A percentile compares a stretch with the other conserved stretches of the same genome.
phyloP scores from a whole-genome alignment of 73 alveolate species.

The Halteria grandinella region DNA sequence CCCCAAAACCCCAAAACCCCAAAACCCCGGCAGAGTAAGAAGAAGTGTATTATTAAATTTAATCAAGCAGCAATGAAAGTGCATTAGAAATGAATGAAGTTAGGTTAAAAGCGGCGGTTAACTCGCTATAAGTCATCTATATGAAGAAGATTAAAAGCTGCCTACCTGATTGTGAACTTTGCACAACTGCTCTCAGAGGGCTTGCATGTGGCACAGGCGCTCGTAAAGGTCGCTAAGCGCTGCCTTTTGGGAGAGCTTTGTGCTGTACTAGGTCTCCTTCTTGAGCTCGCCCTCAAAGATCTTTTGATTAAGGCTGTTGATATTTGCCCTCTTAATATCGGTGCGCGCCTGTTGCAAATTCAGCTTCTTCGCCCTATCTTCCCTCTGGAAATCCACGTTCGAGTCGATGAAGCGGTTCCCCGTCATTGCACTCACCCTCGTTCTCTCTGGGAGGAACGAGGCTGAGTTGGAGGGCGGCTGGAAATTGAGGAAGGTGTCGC shows the following conservation, averaged over 20 bases:
- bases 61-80: no score
- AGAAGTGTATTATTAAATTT: no score
- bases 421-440: background rate
- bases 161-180: no score
- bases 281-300: background rate
- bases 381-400: conserved; percentile 28
- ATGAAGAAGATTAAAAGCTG: no score
- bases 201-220: conserved; percentile 27
- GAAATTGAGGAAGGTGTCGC: conserved; percentile 29
- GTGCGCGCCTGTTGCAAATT: conserved; percentile 6
- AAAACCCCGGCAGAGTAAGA: no score
- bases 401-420: conserved; percentile 5
- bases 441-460: conserved; percentile 31
- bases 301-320: background rate
- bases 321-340: conserved; percentile 8
- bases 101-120: no score
- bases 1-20: no score
- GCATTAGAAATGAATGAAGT: no score
- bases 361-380: conserved; percentile 34
- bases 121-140: no score
- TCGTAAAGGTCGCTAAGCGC: conserved; percentile 28
- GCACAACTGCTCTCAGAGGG: conserved; percentile 21
- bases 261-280: conserved; percentile 10
- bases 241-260: conserved; percentile 43
- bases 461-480: conserved; percentile 31